Percentiles rank a stretch among this genome's conserved stretches.
phyloP scores from a whole-genome alignment of 2,329 filamentous ascomycete species.

The Clonostachys chloroleuca region DNA sequence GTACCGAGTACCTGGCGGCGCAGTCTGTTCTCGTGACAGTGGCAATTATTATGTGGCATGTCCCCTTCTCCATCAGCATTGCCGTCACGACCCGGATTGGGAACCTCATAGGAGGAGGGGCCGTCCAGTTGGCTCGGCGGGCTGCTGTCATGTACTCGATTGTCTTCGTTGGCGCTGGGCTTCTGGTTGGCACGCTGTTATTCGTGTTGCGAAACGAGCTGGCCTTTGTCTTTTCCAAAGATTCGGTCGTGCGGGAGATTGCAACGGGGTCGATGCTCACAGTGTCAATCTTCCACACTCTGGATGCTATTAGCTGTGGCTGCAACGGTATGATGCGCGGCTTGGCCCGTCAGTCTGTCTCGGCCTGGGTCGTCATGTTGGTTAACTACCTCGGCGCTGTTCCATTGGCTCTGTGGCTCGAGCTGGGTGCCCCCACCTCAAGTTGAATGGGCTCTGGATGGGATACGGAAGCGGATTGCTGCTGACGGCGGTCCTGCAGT shows the following conservation, averaged over 20 bases:
- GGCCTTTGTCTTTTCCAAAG: not conserved
- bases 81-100: slow-evolving; percentile 35
- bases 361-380: slow-evolving; percentile 25
- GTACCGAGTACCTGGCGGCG: slow-evolving; percentile 33
- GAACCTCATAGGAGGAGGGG: slow-evolving; percentile 31
- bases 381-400: slow-evolving; percentile 31
- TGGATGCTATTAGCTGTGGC: slow-evolving; percentile 23
- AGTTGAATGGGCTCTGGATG: slow-evolving; percentile 10
- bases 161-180: not conserved
- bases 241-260: not conserved
- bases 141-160: slow-evolving; percentile 21
- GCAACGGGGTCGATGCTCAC: not conserved
- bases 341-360: slow-evolving; percentile 28
- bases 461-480: not conserved
- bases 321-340: slow-evolving; percentile 31
- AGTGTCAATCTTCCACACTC: slow-evolving; percentile 22
- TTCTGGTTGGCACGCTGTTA: not conserved
- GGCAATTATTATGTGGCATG: slow-evolving; percentile 33
- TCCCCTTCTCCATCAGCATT: slow-evolving; percentile 35
- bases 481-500: not conserved
- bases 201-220: not conserved
- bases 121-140: slow-evolving; percentile 19
- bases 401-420: slow-evolving; percentile 29
- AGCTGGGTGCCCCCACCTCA: slow-evolving; percentile 20
- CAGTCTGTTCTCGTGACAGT: slow-evolving; percentile 34